phyloP scores from a whole-genome alignment of 2,329 filamentous ascomycete genomes.

The Calonectria fujianensis region DNA sequence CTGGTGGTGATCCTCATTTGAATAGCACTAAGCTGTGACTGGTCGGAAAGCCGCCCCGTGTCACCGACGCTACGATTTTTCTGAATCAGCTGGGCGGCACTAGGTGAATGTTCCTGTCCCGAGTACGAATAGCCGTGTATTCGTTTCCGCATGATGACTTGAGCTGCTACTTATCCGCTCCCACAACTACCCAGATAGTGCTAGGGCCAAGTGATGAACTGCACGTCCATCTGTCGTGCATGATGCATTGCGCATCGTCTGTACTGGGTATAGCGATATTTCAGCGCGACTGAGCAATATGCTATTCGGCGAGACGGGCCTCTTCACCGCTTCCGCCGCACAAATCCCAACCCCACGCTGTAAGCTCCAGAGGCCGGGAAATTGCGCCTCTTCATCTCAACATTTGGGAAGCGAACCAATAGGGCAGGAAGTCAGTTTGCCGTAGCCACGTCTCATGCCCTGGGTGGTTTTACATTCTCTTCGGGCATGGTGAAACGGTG shows the following conservation, averaged over 20 bases:
- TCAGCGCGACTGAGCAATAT: conserved; percentile 27
- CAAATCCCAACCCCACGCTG: conserved; percentile 48
- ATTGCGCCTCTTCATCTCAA: conserved; percentile 40
- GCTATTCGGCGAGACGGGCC: conserved; percentile 45
- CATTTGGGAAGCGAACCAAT: conserved; percentile 44
- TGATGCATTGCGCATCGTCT: conserved; percentile 11
- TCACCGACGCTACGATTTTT: conserved; percentile 19
- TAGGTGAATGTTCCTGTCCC: background rate
- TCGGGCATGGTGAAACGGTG: conserved; percentile 20
- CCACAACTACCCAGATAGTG: conserved; percentile 12
- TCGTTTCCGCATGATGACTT: conserved; percentile 14
- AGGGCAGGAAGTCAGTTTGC: background rate
- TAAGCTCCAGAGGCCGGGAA: conserved; percentile 40
- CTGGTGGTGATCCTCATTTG: background rate
- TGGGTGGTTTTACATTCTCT: conserved; percentile 18
- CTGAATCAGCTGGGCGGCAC: background rate
- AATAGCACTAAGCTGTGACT: conserved; percentile 4
- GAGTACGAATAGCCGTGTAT: conserved; percentile 15
- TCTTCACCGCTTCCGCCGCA: conserved; percentile 50
- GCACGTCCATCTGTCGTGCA: conserved; percentile 15
- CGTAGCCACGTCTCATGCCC: conserved; percentile 13
- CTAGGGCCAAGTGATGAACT: conserved; percentile 4
- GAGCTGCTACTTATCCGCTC: background rate
- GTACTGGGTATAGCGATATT: conserved; percentile 31
- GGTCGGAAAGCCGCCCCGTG: conserved; percentile 32